Evolutionary conservation across 495 filamentous ascomycete species (phyloP), one percentile per base, ranked within the genome.

Genomic region (Neurospora tetraspora): DNA sequence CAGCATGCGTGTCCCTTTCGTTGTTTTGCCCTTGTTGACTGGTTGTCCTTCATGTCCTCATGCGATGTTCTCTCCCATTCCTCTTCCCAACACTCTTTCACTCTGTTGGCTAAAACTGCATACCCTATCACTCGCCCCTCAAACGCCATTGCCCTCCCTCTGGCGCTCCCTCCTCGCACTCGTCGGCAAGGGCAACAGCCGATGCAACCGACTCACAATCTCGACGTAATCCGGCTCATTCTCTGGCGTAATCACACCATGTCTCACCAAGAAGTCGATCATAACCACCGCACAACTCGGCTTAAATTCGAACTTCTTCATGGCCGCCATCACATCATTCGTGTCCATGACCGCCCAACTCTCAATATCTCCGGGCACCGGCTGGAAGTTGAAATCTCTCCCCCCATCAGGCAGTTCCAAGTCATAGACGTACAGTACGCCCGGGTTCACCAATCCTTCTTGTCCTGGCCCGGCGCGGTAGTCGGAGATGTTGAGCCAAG

Each of bases 221-320:
- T 87, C 84, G 10, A 83, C 74, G 75, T 83, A 88, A 68, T 85
- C 77, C 71, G 47, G 70, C 80, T 90, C 87, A 31, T 85, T 84
- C 70, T 88, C 85, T 0, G 79, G 71, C 1, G 75, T 87, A 11
- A 90, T 78, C 38, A 88, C 71, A 1, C 88, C 86, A 78, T 89
- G 87, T 39, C 85, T 74, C 39, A 90, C 80, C 31, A 90, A 84
- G 76, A 88, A 88, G 42, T 86, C 85, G 14, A 90, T 74, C 65
- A 87, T 71, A 39, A 87, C 84, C 6, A 83, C 74, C 12, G 82
- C 85, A 72, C 83, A 82, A 73, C 86, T 86, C 1, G 84, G 81
- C 77, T 89, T 90, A 77, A 90, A 90, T 77, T 87, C 82, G 16
- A 81, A 78, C 3, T 71, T 71, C 37, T 76, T 43, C 71, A 90